Conservation (phyloP, 208 protist species). For the Kentomonas sorsogonicus region DNA sequence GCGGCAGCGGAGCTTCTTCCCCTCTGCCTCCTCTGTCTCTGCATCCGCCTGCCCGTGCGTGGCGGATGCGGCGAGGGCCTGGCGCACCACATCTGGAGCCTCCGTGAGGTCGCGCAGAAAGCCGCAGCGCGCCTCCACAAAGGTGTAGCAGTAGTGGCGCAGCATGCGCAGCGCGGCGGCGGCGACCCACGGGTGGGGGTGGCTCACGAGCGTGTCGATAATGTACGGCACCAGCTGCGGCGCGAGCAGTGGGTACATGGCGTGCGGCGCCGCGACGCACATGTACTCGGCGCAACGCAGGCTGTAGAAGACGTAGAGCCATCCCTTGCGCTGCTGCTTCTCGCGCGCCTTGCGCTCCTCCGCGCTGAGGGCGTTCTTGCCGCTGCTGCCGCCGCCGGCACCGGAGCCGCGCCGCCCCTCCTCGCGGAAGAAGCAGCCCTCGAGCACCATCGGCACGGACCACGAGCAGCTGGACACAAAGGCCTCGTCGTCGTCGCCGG, state of each 20-base stretch:
- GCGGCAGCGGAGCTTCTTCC: background rate
- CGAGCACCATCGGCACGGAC: slow-evolving; percentile 52
- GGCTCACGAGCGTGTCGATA: slow-evolving; percentile 37
- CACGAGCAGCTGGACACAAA: slow-evolving; percentile 57
- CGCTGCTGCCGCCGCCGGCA: slow-evolving; percentile 14
- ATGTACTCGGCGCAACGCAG: slow-evolving; percentile 73
- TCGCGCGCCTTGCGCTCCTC: slow-evolving; percentile 27
- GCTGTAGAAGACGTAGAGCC: slow-evolving; percentile 75
- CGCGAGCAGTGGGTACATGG: slow-evolving; percentile 40
- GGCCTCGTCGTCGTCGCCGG: slow-evolving; percentile 12
- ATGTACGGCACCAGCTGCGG: slow-evolving; percentile 41
- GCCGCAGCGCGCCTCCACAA: slow-evolving; percentile 45
- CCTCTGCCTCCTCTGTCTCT: background rate
- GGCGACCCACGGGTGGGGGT: slow-evolving; percentile 84
- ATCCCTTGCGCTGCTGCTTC: slow-evolving; percentile 63
- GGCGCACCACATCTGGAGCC: no score
- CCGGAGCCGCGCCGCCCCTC: slow-evolving; percentile 22
- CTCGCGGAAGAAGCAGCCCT: slow-evolving; percentile 64
- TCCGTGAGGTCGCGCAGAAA: slow-evolving; percentile 40
- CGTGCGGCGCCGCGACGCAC: slow-evolving; percentile 29
- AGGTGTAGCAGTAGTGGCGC: slow-evolving; percentile 69
- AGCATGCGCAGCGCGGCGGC: slow-evolving; percentile 62
- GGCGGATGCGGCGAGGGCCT: no score
- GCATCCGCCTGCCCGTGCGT: background rate
- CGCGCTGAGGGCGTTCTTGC: slow-evolving; percentile 3